These are phyloP conservation scores for Melampsora larici-populina DNA, from an alignment of 1,284 basidiomycete species.

Conservation along the genomic window DNA sequence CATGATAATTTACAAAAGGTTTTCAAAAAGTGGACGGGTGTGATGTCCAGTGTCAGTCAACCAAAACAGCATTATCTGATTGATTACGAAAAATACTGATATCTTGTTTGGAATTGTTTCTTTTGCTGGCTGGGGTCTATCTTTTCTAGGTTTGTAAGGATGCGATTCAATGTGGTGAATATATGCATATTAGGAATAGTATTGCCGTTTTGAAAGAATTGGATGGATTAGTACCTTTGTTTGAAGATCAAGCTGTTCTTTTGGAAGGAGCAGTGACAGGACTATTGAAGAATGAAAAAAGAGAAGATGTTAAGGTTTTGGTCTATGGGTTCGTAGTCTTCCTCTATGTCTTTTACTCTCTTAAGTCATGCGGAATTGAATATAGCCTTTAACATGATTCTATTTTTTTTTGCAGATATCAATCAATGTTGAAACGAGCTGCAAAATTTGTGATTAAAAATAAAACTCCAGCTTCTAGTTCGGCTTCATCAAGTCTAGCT, in stretches of 20 bases:
- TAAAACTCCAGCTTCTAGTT: slow-evolving; percentile 12
- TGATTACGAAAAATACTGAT: neutral
- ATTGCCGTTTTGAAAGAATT: slow-evolving; percentile 85
- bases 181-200: slow-evolving; percentile 91
- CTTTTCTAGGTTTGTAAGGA: slow-evolving; percentile 61
- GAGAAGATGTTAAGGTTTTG: slow-evolving; percentile 66
- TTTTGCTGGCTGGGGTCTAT: slow-evolving; percentile 64
- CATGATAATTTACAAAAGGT: slow-evolving; percentile 40
- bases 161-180: slow-evolving; percentile 61
- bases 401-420: slow-evolving; percentile 44
- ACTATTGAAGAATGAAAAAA: slow-evolving; percentile 68
- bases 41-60: slow-evolving; percentile 34
- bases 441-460: slow-evolving; percentile 41
- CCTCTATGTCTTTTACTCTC: slow-evolving; percentile 14
- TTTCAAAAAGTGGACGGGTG: slow-evolving; percentile 34
- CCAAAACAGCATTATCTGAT: no score
- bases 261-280: slow-evolving; percentile 67
- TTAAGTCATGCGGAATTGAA: neutral
- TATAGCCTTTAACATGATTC: neutral
- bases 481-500: slow-evolving; percentile 1
- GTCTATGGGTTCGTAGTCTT: slow-evolving; percentile 63
- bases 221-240: slow-evolving; percentile 76
- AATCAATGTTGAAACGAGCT: slow-evolving; percentile 46
- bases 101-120: neutral
- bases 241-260: slow-evolving; percentile 58